These are phyloP conservation scores for Apiotrichum siamense DNA, from an alignment of 1,284 basidiomycete species.

Conservation along the genomic window DNA sequence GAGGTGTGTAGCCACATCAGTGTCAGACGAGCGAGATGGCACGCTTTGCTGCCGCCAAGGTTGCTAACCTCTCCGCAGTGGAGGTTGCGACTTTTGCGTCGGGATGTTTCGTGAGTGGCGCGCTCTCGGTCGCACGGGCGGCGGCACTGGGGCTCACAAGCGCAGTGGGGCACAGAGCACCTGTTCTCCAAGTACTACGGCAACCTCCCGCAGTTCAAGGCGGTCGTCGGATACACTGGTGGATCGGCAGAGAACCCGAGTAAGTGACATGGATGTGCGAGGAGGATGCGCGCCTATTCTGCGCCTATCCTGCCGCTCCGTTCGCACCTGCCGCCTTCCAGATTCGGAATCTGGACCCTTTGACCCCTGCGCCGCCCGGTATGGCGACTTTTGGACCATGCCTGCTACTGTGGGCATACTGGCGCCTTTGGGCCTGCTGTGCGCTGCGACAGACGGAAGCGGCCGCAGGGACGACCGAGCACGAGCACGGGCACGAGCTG, in stretches of 20 bases:
- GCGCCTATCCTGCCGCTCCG: too few relatives aligned
- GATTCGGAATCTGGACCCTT: too few relatives aligned
- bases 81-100: constrained; percentile 71
- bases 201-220: constrained; percentile 53
- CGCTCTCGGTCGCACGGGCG: background rate
- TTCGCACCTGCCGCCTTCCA: too few relatives aligned
- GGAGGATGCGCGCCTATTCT: too few relatives aligned
- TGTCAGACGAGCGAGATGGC: background rate
- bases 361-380: too few relatives aligned
- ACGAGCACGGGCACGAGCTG: too few relatives aligned
- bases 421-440: too few relatives aligned
- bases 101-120: constrained; percentile 55
- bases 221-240: constrained; percentile 74
- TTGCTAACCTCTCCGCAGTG: constrained; percentile 28
- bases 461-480: too few relatives aligned
- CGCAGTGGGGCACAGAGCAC: constrained; percentile 73
- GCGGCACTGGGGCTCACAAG: background rate
- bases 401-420: too few relatives aligned
- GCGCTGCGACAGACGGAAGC: background rate
- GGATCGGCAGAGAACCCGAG: constrained; percentile 53
- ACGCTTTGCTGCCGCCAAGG: background rate
- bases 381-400: too few relatives aligned
- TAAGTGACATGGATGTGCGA: constrained; percentile 2
- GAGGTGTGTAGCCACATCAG: constrained; percentile 40
- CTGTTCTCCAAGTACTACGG: constrained; percentile 77